phyloP scores from a whole-genome alignment of 768 basidiomycete genomes.

The Naganishia friedmannii region DNA sequence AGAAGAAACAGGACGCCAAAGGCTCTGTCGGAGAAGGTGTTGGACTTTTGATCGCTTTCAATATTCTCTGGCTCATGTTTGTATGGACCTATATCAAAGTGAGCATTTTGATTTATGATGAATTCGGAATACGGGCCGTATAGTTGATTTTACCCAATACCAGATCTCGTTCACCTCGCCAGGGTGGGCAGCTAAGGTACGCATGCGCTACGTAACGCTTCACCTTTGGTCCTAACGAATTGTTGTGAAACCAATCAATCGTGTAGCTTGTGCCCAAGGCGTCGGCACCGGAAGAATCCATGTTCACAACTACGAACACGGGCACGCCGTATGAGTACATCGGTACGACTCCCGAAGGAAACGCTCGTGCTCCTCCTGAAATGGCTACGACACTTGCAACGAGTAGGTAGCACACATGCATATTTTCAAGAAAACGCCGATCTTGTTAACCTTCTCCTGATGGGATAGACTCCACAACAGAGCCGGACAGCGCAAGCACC shows the following conservation, averaged over 20 bases:
- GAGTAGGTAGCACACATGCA: background rate
- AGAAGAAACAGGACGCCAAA: slow-evolving; percentile 10
- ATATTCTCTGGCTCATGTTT: slow-evolving; percentile 66
- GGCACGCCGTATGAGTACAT: slow-evolving; percentile 22
- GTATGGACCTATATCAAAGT: slow-evolving; percentile 77
- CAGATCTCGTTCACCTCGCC: slow-evolving; percentile 23
- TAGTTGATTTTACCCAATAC: background rate
- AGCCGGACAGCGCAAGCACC: background rate
- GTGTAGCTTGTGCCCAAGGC: slow-evolving; percentile 3
- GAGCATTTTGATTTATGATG: slow-evolving; percentile 34
- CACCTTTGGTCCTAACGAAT: no score
- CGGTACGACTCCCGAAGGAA: background rate
- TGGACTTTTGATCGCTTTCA: slow-evolving; percentile 64
- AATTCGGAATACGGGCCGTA: background rate
- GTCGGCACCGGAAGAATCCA: slow-evolving; percentile 2
- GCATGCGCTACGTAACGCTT: background rate
- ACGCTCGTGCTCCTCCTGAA: background rate
- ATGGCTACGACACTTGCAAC: background rate
- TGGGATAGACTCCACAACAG: background rate
- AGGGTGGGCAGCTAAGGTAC: slow-evolving; percentile 21
- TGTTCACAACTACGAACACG: slow-evolving; percentile 20
- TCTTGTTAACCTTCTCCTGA: background rate
- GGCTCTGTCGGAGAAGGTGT: slow-evolving; percentile 44
- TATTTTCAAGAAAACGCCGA: no score
- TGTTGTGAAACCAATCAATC: no score